Percentiles rank a stretch among this genome's conserved stretches.
These are phyloP conservation scores for Trichoderma semiorbis DNA, from an alignment of 2,329 filamentous ascomycete species.

Conservation along the genomic window DNA sequence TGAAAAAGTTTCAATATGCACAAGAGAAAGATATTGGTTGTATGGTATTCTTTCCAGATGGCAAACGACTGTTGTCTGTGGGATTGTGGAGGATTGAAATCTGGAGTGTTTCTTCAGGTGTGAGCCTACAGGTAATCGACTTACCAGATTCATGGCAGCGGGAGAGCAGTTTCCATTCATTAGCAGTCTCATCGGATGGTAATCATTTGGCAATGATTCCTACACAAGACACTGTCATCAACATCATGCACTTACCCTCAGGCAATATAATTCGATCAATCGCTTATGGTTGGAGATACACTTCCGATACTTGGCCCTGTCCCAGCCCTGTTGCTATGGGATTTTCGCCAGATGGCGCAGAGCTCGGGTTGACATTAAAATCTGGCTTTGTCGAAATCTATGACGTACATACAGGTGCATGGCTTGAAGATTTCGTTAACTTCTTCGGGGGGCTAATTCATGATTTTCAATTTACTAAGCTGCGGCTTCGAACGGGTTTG, in stretches of 20 bases:
- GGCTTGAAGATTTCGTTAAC: neutral
- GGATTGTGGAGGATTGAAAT: rapidly evolving
- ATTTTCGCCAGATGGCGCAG: neutral
- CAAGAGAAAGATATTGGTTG: rapidly evolving
- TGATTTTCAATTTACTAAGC: rapidly evolving
- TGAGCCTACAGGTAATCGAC: neutral
- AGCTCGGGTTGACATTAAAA: neutral
- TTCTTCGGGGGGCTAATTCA: neutral
- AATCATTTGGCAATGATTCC: neutral
- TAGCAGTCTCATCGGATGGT: neutral
- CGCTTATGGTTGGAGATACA: too few species aligned
- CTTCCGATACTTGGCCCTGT: rapidly evolving
- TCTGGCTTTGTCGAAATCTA: neutral
- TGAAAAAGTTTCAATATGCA: neutral
- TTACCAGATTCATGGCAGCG: rapidly evolving
- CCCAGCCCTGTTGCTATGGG: neutral
- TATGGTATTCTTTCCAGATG: neutral
- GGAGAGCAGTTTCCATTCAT: too few species aligned
- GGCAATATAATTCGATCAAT: neutral
- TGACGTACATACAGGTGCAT: neutral
- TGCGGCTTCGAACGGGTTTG: neutral
- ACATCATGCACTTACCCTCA: neutral
- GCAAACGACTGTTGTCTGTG: neutral
- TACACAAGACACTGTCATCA: too few species aligned
- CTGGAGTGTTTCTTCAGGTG: neutral